These are phyloP conservation scores for Speleostelium caveatum DNA, from an alignment of 78 protist genomes.

Conservation along the genomic window DNA sequence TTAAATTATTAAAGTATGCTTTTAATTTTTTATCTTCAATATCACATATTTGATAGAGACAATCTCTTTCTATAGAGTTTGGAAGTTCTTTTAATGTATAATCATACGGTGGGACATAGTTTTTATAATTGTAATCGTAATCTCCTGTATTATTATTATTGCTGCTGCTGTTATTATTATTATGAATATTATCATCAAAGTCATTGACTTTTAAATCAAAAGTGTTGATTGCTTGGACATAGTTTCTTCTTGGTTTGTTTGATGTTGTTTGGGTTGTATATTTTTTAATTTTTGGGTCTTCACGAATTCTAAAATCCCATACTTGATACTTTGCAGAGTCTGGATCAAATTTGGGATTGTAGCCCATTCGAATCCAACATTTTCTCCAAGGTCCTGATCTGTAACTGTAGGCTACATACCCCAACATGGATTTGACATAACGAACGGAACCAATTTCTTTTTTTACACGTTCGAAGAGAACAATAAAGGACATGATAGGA, in stretches of 20 bases:
- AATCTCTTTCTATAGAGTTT: not conserved
- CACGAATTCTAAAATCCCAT: conserved; percentile 11
- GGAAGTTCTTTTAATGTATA: conserved; percentile 26
- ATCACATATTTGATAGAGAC: conserved; percentile 13
- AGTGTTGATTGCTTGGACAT: not conserved
- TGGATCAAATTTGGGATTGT: conserved; percentile 28
- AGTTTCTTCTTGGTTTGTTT: not conserved
- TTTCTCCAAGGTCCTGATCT: conserved; percentile 53
- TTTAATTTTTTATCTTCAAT: conserved; percentile 17
- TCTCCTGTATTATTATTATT: not conserved
- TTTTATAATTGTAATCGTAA: not conserved
- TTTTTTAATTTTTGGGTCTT: not conserved
- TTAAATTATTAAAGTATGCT: not conserved
- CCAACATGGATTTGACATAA: not conserved
- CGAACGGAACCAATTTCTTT: conserved; percentile 22
- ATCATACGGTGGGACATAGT: conserved; percentile 5
- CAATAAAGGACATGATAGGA: conserved; percentile 11
- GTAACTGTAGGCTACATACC: conserved; percentile 13
- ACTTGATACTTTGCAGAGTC: conserved; percentile 27
- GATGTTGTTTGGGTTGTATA: no score
- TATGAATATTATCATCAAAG: no score
- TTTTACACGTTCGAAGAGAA: conserved; percentile 3
- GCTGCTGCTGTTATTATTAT: not conserved
- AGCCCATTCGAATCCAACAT: conserved; percentile 27
- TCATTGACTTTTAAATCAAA: no score